Evolutionary conservation across 2,329 filamentous ascomycete genomes (phyloP).

Genomic region (Ophiostoma populinum): DNA sequence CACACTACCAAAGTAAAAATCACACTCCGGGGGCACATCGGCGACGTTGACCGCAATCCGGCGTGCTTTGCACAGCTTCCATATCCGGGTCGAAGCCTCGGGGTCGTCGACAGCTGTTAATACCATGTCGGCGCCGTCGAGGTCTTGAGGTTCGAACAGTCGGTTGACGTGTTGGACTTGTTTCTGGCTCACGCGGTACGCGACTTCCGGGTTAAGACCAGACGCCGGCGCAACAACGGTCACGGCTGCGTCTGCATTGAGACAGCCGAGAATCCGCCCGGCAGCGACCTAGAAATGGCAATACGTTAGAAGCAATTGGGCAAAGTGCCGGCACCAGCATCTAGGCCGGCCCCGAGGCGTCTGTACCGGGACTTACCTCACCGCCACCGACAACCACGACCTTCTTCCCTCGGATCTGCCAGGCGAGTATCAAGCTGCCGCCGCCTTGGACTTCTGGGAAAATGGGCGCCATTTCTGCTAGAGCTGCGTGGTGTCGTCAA

Average conservation of each 20-base stretch:
- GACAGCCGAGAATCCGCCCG: slow-evolving; percentile 79
- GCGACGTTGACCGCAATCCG: slow-evolving; percentile 87
- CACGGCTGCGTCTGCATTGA: slow-evolving; percentile 86
- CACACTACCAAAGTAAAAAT: slow-evolving; percentile 96
- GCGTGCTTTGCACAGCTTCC: slow-evolving; percentile 78
- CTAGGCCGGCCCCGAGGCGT: too few species aligned
- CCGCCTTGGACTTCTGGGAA: slow-evolving; percentile 78
- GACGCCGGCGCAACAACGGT: slow-evolving; percentile 65
- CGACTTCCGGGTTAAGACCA: slow-evolving; percentile 78
- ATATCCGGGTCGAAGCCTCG: slow-evolving; percentile 74
- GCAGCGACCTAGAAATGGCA: slow-evolving; percentile 86
- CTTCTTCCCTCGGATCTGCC: slow-evolving; percentile 80
- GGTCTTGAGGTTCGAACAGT: slow-evolving; percentile 69
- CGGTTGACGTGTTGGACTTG: slow-evolving; percentile 71
- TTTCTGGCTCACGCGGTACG: slow-evolving; percentile 55
- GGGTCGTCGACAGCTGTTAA: slow-evolving; percentile 88
- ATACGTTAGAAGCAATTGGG: background rate
- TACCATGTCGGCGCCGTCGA: slow-evolving; percentile 73
- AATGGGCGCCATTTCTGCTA: slow-evolving; percentile 17
- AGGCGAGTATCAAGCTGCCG: slow-evolving; percentile 84
- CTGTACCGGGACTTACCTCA: slow-evolving; percentile 65
- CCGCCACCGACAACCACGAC: slow-evolving; percentile 90
- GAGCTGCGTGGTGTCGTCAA: background rate
- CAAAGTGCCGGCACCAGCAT: too few species aligned
- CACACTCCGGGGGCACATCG: slow-evolving; percentile 89